Conservation (phyloP, 495 filamentous ascomycete species). For the Xylaria nigripes region DNA sequence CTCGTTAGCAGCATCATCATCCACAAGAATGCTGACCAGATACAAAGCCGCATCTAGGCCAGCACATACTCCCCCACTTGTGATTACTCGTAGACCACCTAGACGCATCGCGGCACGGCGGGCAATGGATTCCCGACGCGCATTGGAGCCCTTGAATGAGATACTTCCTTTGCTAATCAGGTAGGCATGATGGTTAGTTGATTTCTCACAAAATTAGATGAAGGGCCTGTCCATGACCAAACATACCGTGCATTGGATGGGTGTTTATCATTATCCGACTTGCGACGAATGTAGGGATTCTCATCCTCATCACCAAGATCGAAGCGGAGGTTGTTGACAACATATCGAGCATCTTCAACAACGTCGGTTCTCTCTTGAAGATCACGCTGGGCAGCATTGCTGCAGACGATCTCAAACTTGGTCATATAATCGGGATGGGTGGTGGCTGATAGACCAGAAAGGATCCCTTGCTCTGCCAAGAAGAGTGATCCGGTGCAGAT, state of each 20-base stretch:
- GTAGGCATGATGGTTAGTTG: conserved; percentile 7
- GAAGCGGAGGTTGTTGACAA: conserved; percentile 73
- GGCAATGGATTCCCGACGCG: conserved; percentile 58
- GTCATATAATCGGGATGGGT: conserved; percentile 57
- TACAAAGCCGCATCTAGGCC: conserved; percentile 74
- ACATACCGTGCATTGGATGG: conserved; percentile 54
- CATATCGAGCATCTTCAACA: conserved; percentile 63
- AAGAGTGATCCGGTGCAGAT: conserved; percentile 69
- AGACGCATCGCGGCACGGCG: conserved; percentile 57
- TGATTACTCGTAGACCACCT: conserved; percentile 66
- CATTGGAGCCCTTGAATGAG: conserved; percentile 57
- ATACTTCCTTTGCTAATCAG: conserved; percentile 56
- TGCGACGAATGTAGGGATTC: conserved; percentile 64
- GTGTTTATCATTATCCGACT: conserved; percentile 51
- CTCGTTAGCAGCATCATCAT: conserved; percentile 57
- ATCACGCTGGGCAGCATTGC: conserved; percentile 50
- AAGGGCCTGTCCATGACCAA: background rate
- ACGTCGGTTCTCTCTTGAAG: conserved; percentile 59
- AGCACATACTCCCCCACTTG: conserved; percentile 64
- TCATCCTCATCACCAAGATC: conserved; percentile 65
- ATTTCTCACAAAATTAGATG: background rate
- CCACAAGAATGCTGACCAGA: conserved; percentile 65
- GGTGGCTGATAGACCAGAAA: conserved; percentile 64
- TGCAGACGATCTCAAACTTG: conserved; percentile 60
- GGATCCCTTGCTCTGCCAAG: conserved; percentile 61